Base-by-base conservation (phyloP, 129 eudicot species). In the Arctium lappa region DNA sequence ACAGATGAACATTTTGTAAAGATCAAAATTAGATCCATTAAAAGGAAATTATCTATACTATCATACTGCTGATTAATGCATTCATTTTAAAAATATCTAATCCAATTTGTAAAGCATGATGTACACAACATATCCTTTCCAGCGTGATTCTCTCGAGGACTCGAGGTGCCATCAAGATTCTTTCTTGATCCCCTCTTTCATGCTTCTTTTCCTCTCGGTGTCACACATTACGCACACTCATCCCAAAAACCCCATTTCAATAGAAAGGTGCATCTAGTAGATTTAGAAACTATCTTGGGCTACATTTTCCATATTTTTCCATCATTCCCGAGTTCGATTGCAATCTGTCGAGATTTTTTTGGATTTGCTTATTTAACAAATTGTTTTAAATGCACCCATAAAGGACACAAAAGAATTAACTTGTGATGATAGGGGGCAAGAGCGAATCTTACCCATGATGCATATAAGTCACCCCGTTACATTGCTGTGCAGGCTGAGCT, bases 401-500 rank as follows among this genome's bases (percentile, higher is more conserved):
- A 56, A 5, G 22, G 27, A 13, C 29, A 56, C 66, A 4, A 56
- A 56, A 56, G 29, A 56, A 56, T 56, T 27, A n/a, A 3, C 66
- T 56, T 16, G 2, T 56, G 66, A 56, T 56, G 27, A 22, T 22
- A 22, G 36, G 36, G 36, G 36, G 36, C 2, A 33, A 33, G 36
- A 33, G 36, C 27, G 36, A 33, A 33, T 33, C 36, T 33, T 33
- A 33, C 36, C 36, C 36, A 33, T 33, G 3, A 33, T 1, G 36
- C 3, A 33, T 33, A 33, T 33, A 1, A 44, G 75, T 5, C 75
- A 72, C 27, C 13, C 10, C 13, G 9, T 29, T 29, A 22, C 27
- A 60, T 81, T 38, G 2, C 33, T 5, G 7, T 86, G 80, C 85
- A 91, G 96, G 62, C 81, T 42, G 90, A 89, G 87, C 75, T 91